A percentile compares a stretch with the other conserved stretches of the same genome.
phyloP scores from a whole-genome alignment of 176 grass and related monocot species.

The Oropetium thomaeum region DNA sequence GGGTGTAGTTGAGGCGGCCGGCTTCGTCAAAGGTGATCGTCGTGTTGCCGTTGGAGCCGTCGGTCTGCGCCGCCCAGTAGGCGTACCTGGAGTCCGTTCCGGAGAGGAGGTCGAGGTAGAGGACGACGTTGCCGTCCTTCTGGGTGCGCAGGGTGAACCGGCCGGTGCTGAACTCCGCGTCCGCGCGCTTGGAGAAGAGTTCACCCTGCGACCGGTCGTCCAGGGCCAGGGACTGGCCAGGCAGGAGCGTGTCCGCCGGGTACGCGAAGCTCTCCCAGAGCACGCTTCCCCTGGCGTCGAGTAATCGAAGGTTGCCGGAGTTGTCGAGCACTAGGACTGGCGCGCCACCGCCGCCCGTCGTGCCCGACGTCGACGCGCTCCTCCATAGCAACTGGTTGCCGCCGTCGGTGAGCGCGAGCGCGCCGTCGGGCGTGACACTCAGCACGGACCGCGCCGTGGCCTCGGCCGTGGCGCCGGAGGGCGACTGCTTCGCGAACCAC shows the following conservation, averaged over 20 bases:
- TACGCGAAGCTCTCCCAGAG: constrained; percentile 14
- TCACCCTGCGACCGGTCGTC: neutral
- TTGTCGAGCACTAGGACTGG: neutral
- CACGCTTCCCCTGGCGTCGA: neutral
- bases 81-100: neutral
- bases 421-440: neutral
- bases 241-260: constrained; percentile 27
- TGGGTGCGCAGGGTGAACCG: neutral
- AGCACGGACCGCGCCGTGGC: neutral
- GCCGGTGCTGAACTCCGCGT: neutral
- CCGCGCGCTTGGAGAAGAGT: neutral
- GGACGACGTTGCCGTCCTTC: neutral
- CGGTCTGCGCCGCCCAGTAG: no score
- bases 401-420: neutral
- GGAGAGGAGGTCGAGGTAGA: neutral
- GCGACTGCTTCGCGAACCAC: neutral
- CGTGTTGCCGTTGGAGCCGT: neutral
- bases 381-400: neutral
- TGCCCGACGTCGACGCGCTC: neutral
- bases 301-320: constrained; percentile 23
- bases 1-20: constrained; percentile 1
- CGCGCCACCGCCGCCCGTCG: no score
- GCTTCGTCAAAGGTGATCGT: constrained; percentile 1
- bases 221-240: neutral
- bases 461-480: neutral